Evolutionary conservation across 495 filamentous ascomycete genomes (phyloP), one percentile per base, ranked within the genome.

Genomic region (Aeminium ludgeri): DNA sequence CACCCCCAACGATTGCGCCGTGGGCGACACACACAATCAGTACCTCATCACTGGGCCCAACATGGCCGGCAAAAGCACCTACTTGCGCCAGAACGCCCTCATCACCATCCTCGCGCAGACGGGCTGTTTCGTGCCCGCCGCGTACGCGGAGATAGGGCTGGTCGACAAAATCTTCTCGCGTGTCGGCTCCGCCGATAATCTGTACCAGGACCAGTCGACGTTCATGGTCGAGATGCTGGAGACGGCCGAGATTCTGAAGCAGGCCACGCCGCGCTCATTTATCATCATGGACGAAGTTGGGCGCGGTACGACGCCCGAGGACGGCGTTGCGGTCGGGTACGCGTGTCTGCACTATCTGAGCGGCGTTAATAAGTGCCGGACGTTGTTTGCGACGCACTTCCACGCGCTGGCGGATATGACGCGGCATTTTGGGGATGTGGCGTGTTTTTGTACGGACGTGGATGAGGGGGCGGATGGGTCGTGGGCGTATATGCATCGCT

Each of bases 201-300:
- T 96, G 16, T 93, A 80, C 64, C 68, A 73, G 20, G 80, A 91
- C 58, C 89, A 94, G 58, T 91, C 82, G 30, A 97, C 89, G 1
- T 97, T 97, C 64, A 95, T 85, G 78, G 73, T 83, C 2, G 80
- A 85, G 61, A 85, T 85, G 80, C 64, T 82, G 5, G 80, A 84
- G 54, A 80, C 79, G 12, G 76, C 78, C 1, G 62, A 68, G 29
- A 85, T 85, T 43, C 62, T 85, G 28, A 68, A 67, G 23, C 55
- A 69, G 38, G 80, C 80, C 0, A 82, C 79, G 8, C 57, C 65
- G 10, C 64, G 73, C 3, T 82, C 76, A 0, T 86, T 97, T 48
- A 89, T 96, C n/a, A 84, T 97, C 54, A 96, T 97, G 87, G 89
- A 97, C 55, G 89, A 97, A 63, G 77, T 97, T 15, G 89, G 89